Base-by-base conservation (phyloP, 805 yeast species). In the Sugiyamaella smithiae region DNA sequence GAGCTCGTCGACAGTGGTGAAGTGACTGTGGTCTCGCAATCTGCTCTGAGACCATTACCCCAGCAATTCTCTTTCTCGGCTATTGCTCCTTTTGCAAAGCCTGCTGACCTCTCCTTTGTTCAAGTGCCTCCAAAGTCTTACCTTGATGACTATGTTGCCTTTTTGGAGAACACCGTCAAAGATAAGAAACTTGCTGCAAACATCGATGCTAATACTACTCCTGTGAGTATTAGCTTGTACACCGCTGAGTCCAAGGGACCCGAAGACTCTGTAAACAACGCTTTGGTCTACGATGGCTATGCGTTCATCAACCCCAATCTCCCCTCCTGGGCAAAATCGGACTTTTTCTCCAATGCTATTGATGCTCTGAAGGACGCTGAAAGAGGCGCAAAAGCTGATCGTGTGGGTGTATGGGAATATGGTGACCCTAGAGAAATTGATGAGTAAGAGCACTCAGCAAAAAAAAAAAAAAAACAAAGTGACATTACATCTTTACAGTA, bases 381-480 rank as follows among this genome's bases (percentile, higher is more conserved):
- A 64, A 51, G 57, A 16, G 57, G 55, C 5, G 88, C 88, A 24
- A 77, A 73, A 61, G 46, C 64, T 14, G 64, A 58, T 26, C 81
- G 79, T 52, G 59, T 67, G 17, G 89, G 89, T 3, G 82, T 86
- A 61, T 84, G 90, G 90, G 80, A 81, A 65, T 81, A 77, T 57
- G 90, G 90, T 44, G 88, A 84, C 61, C 76, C 85, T 31, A 76
- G 82, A 32, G 80, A 72, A 9, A 16, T 35, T 47, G 84, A 79
- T 48, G 84, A 80, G 32, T 55, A 56, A 32, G 5, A 29, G n/a
- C 2, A 8, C 29, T 26, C 29, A 8, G 11, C 7, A 26, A 26
- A 26, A 26, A n/a, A n/a, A n/a, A n/a, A n/a, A n/a, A n/a, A n/a
- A n/a, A n/a, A n/a, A n/a, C n/a, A n/a, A n/a, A n/a, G n/a, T n/a